Percentiles rank a stretch among this genome's conserved stretches.
phyloP scores from a whole-genome alignment of 75 land plant genomes.

The Picea sitchensis region DNA sequence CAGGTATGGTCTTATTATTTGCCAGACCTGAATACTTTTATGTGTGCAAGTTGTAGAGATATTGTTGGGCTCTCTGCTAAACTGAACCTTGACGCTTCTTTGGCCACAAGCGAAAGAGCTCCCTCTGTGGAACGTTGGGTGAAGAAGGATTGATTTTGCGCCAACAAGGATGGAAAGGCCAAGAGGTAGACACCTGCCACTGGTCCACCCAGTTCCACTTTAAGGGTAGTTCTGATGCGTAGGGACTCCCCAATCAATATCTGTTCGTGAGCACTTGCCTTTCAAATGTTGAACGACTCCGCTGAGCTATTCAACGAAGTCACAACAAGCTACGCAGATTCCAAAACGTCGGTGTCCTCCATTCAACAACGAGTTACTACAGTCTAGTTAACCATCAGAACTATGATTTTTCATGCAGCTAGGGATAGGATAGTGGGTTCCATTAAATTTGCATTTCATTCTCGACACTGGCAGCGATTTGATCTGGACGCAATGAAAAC shows the following conservation, averaged over 20 bases:
- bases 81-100: too few species aligned
- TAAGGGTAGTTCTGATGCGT: background rate
- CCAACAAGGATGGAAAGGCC: too few species aligned
- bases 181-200: too few species aligned
- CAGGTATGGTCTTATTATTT: too few species aligned
- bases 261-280: background rate
- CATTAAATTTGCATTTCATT: slow-evolving; percentile 7
- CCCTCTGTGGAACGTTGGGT: too few species aligned
- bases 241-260: background rate
- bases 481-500: slow-evolving; percentile 22
- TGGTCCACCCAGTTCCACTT: too few species aligned
- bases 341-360: background rate
- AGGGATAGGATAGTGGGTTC: slow-evolving; percentile 15
- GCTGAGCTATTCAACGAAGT: background rate
- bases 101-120: too few species aligned
- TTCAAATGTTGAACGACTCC: background rate
- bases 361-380: too few species aligned
- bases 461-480: slow-evolving; percentile 25
- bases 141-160: too few species aligned
- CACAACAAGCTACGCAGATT: background rate
- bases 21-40: too few species aligned
- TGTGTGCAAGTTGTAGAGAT: too few species aligned
- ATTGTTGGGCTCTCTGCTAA: too few species aligned
- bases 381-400: background rate
- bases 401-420: slow-evolving; percentile 28